Evolutionary conservation across 345 rosid species (phyloP), one percentile per base, ranked within the genome.

Genomic region (Murraya paniculata): DNA sequence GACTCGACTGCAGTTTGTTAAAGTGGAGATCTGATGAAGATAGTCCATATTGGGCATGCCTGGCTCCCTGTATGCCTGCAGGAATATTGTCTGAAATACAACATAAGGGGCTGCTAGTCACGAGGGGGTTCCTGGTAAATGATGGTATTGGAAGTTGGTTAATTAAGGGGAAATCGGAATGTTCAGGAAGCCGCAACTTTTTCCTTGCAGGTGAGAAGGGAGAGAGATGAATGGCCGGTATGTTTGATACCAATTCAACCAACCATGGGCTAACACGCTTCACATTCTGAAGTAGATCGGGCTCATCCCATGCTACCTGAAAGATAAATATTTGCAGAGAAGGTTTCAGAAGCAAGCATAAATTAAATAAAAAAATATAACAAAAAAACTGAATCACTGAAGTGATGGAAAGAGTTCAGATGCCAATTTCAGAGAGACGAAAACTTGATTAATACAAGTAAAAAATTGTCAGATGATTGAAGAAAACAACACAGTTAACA

Each of bases 11-110:
- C 82, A 90, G 85, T 77, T 82, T 90, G 79, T 83, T 87, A 89
- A 87, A 85, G 86, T 73, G 91, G 84, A 88, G 88, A 81, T 94
- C 94, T 64, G 93, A 83, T 71, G 93, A 80, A 85, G 96, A 88
- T 89, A 88, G 72, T 86, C 90, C 97, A 74, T 86, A 88, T 77
- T 87, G 93, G 79, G 94, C 90, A 88, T 97, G 99, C 99, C 99
- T 97, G 99, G 98, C 98, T 97, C 98, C 99, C 99, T 97, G 99
- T 90, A 97, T 89, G 88, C 98, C 95, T 89, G 90, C 92, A 87
- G 98, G 94, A 88, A 88, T 86, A 82, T 88, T 91, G 80, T 91
- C 93, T 66, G 91, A 85, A 83, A 91, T 81, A 83, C 86, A 88
- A 87, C 87, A 78, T 67, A 92, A 82, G 77, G 91, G 91, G 84